Evolutionary conservation across 2,329 filamentous ascomycete species (phyloP).

Genomic region (Claviceps sorghi): DNA sequence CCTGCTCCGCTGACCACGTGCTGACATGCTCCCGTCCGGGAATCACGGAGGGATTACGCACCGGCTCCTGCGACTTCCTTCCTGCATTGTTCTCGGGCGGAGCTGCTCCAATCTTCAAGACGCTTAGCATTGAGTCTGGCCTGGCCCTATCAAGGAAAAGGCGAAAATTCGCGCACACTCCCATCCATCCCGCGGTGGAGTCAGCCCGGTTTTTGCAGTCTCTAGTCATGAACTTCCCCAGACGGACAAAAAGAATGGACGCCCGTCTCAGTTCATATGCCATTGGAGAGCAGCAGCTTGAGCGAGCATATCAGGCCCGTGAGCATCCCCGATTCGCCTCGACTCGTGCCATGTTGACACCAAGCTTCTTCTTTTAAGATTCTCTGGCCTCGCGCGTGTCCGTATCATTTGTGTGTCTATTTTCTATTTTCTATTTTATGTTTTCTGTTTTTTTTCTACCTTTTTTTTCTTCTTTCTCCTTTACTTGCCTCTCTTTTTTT

Average conservation of each 20-base stretch:
- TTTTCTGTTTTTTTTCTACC: too few species aligned
- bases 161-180: not conserved
- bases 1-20: not conserved
- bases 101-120: not conserved
- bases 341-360: not conserved
- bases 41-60: not conserved
- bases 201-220: not conserved
- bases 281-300: not conserved
- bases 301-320: not conserved
- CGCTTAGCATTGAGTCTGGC: not conserved
- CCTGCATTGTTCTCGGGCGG: not conserved
- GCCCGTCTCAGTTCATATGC: not conserved
- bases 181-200: slow-evolving; percentile 2
- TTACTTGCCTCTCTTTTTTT: not conserved
- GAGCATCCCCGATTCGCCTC: not conserved
- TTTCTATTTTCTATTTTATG: not conserved
- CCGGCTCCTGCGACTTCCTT: not conserved
- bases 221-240: not conserved
- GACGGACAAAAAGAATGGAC: not conserved
- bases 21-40: not conserved
- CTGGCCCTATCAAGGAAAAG: not conserved
- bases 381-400: not conserved
- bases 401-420: not conserved
- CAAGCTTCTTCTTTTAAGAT: not conserved
- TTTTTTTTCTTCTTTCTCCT: not conserved